Conservation (phyloP, 2,329 filamentous ascomycete genomes). For the Lachnellula willkommii region DNA sequence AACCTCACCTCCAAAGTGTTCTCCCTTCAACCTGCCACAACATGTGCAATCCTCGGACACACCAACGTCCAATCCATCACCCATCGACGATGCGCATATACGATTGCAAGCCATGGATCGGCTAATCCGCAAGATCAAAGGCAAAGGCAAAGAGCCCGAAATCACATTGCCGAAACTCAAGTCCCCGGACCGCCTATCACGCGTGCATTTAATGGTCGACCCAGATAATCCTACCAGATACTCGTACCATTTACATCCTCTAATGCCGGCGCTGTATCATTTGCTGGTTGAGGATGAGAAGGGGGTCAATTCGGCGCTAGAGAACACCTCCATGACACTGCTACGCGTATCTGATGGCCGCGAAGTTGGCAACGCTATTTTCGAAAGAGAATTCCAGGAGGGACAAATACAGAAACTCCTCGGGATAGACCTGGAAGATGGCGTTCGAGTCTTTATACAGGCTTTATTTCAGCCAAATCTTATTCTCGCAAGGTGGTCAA, state of each 20-base stretch:
- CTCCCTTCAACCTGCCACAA: not conserved
- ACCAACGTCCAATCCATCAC: not conserved
- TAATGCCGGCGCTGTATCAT: not conserved
- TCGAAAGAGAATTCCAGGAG: not conserved
- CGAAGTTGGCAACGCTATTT: not conserved
- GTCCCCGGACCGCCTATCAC: not conserved
- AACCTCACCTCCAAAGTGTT: not conserved
- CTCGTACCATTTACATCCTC: not conserved
- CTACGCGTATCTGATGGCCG: not conserved
- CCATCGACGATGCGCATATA: not conserved
- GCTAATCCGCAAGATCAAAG: not conserved
- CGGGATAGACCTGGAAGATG: not conserved
- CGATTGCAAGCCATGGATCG: not conserved
- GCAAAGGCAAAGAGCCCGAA: not conserved
- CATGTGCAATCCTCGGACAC: not conserved
- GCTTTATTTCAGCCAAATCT: not conserved
- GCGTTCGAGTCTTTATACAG: not conserved
- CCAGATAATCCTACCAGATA: not conserved
- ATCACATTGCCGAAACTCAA: not conserved
- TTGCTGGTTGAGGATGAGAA: not conserved
- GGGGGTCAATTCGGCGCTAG: not conserved
- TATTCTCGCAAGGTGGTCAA: not conserved
- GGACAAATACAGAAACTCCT: not conserved
- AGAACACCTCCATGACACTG: not conserved
- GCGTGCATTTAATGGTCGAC: not conserved